A percentile compares a stretch with the other conserved stretches of the same genome.
These are phyloP conservation scores for Eremothecium coryli DNA, from an alignment of 1,139 yeast genomes.

Conservation along the genomic window DNA sequence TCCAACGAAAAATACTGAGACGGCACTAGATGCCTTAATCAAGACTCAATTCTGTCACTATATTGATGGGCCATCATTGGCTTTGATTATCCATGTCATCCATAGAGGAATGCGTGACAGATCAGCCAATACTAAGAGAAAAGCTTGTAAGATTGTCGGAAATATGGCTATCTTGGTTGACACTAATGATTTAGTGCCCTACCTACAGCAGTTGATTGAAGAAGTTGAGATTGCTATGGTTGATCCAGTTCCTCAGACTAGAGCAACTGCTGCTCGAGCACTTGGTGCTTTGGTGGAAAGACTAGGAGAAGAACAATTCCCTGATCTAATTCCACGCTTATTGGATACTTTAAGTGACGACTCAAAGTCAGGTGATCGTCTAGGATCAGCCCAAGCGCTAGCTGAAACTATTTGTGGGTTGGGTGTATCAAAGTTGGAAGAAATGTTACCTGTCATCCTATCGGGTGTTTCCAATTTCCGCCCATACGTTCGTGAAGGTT, in stretches of 20 bases:
- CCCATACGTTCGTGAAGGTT: conserved; percentile 79
- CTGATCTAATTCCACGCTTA: conserved; percentile 77
- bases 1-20: conserved; percentile 83
- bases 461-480: conserved; percentile 61
- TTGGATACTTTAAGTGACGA: conserved; percentile 72
- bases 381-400: conserved; percentile 96
- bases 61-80: conserved; percentile 96
- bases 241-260: conserved; percentile 94
- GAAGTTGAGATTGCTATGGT: conserved; percentile 94
- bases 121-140: conserved; percentile 83
- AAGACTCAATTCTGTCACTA: conserved; percentile 93
- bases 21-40: conserved; percentile 75
- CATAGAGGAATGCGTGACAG: conserved; percentile 94
- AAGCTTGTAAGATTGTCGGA: conserved; percentile 96
- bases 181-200: conserved; percentile 74
- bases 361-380: conserved; percentile 77
- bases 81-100: conserved; percentile 86
- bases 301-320: conserved; percentile 93
- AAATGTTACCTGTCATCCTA: conserved; percentile 70
- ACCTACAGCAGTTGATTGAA: conserved; percentile 62
- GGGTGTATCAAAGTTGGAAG: conserved; percentile 81
- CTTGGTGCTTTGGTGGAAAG: conserved; percentile 93
- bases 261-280: conserved; percentile 97
- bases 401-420: conserved; percentile 90
- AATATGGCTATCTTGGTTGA: conserved; percentile 96